Evolutionary conservation across 768 basidiomycete genomes (phyloP), one percentile per base, ranked within the genome.

Genomic region (Russula foetens): DNA sequence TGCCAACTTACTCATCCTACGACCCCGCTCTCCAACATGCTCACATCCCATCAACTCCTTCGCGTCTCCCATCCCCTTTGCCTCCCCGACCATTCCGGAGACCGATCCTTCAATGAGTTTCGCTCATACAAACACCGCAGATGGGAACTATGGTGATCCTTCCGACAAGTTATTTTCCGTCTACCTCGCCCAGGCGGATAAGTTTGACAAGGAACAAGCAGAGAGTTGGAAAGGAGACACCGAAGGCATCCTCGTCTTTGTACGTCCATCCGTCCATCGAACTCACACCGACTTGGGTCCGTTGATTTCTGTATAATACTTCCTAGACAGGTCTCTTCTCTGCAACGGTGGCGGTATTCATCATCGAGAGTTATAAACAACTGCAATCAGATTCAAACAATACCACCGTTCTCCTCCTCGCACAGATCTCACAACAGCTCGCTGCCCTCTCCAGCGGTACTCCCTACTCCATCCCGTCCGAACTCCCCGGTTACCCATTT

Each of bases 211-310:
- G 44, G 63, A 51, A n/a, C 31, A 52, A 31, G 39, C 55, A 26
- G 64, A 66, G 43, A 65, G 54, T 21, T 66, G 63, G 63, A 66
- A 66, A 49, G 58, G 64, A 17, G 64, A 66, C 29, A 64, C 58
- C 6, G 63, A 66, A n/a, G 63, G 64, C 23, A 64, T 66, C 24
- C 51, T 66, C 8, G 63, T 64, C 58, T 66, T 66, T 47, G 64
- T 66, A 46, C 46, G 64, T 66, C 33, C 19, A 5, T 28, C 1
- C 21, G 4, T 23, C 15, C 41, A 2, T 43, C 7, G 14, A 29
- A n/a, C 43, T 38, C 23, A 29, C 46, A 26, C 31, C 4, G 15
- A n/a, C 38, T 11, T n/a, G n/a, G n/a, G n/a, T n/a, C n/a, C n/a
- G n/a, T n/a, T n/a, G n/a, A n/a, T n/a, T n/a, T n/a, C n/a, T n/a